Evolutionary conservation across 352 stramenopile genomes (phyloP), one percentile per base, ranked within the genome.

Genomic region (Phytophthora crassamura): DNA sequence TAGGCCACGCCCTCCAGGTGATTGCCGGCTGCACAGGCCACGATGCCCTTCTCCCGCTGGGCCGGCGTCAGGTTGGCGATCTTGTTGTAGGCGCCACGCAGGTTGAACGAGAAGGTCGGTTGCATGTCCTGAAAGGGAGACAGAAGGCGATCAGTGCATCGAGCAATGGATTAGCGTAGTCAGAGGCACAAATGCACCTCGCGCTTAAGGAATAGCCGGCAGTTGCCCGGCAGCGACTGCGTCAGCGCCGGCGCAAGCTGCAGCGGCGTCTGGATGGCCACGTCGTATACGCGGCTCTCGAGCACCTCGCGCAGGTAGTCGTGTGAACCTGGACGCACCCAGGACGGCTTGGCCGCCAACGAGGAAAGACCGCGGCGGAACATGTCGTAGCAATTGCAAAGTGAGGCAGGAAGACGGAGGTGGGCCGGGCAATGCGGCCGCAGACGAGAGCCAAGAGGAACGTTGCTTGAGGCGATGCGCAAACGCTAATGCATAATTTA

Each of bases 41-140:
- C 86, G 48, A 95, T 88, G 36, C 97, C 97, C 28, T 75, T 78
- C 33, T 87, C 64, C 12, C 90, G 78, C 57, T 98, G 81, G 43
- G 86, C 70, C 14, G 64, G 45, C n/a, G 89, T 89, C 41, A 99
- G 72, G 53, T 93, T 88, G n/a, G 91, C 95, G 77, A 99, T 99
- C 78, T 99, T 99, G 81, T 99, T 99, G 88, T 99, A 98, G 11
- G 97, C 97, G 35, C 97, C 97, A 39, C 97, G 91, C 54, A 99
- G 80, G 80, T 99, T 99, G 84, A 99, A 99, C 36, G 94, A 98
- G 70, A 99, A 99, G 16, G 98, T 98, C 11, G 96, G 95, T 78
- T 99, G 97, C 64, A 97, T 95, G 69, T 99, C 97, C 79, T 89
- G 46, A 32, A 56, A 60, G 16, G 45, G 33, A 20, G 51, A 50